Conservation (phyloP, 441 rosid species). For the Sinapis alba region DNA sequence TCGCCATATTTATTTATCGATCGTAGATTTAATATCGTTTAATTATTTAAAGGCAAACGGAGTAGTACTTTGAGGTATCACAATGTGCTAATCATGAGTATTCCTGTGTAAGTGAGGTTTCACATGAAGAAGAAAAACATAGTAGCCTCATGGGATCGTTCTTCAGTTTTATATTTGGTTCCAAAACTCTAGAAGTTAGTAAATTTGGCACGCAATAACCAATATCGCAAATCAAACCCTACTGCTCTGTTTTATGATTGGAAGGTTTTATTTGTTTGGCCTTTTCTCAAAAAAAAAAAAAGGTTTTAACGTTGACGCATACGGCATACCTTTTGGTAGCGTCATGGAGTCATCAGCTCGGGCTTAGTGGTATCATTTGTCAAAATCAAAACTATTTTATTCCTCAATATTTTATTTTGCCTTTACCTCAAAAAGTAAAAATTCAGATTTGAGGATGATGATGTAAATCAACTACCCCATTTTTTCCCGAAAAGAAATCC, state of each 20-base stretch:
- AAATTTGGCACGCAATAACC: conserved; percentile 36
- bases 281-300: too few species aligned
- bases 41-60: not conserved
- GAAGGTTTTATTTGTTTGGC: conserved; percentile 22
- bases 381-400: conserved; percentile 36
- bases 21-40: not conserved
- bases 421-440: conserved; percentile 36
- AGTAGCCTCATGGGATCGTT: not conserved
- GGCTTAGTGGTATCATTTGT: conserved; percentile 19
- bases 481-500: not conserved
- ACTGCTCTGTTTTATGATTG: conserved; percentile 26
- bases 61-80: not conserved
- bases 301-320: conserved; percentile 35
- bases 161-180: conserved; percentile 9
- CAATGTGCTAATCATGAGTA: conserved; percentile 11
- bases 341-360: conserved; percentile 31
- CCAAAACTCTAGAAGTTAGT: not conserved
- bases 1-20: not conserved
- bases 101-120: conserved; percentile 19
- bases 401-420: conserved; percentile 22
- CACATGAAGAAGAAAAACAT: conserved; percentile 18
- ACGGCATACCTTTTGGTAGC: conserved; percentile 32
- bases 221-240: conserved; percentile 26
- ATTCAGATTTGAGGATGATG: conserved; percentile 25
- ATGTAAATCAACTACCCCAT: not conserved